A percentile compares a stretch with the other conserved stretches of the same genome.
Conservation (phyloP, 768 basidiomycete genomes). For the Amanita brunnescens region DNA sequence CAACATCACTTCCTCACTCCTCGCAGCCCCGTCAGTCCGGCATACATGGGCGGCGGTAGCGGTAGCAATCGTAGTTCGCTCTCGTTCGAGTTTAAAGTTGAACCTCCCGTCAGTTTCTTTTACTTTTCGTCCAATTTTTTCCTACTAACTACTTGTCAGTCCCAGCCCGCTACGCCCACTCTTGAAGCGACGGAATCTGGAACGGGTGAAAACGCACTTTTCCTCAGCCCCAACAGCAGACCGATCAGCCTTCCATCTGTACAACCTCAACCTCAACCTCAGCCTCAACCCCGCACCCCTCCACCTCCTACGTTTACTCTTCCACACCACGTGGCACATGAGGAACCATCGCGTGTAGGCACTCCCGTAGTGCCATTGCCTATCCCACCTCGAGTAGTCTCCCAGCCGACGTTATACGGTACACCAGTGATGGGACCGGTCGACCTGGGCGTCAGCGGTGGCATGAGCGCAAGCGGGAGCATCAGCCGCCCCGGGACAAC, state of each 20-base stretch:
- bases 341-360: too few species aligned
- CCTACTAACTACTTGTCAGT: background rate
- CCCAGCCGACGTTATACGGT: constrained; percentile 1
- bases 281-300: background rate
- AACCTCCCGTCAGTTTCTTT: background rate
- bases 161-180: background rate
- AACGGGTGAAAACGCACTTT: background rate
- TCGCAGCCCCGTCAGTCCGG: background rate
- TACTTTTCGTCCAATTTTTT: background rate
- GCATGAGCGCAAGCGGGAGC: too few species aligned
- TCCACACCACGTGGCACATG: background rate
- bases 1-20: background rate
- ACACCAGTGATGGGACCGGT: background rate
- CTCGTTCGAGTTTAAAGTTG: background rate
- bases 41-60: background rate
- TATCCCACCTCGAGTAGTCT: background rate
- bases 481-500: background rate
- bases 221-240: constrained; percentile 3
- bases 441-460: background rate
- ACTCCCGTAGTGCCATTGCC: background rate
- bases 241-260: background rate
- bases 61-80: background rate
- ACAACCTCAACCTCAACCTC: background rate
- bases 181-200: background rate
- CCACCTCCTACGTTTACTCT: background rate